Evolutionary conservation across 768 basidiomycete species (phyloP).

Genomic region (Hypholoma sublateritium): DNA sequence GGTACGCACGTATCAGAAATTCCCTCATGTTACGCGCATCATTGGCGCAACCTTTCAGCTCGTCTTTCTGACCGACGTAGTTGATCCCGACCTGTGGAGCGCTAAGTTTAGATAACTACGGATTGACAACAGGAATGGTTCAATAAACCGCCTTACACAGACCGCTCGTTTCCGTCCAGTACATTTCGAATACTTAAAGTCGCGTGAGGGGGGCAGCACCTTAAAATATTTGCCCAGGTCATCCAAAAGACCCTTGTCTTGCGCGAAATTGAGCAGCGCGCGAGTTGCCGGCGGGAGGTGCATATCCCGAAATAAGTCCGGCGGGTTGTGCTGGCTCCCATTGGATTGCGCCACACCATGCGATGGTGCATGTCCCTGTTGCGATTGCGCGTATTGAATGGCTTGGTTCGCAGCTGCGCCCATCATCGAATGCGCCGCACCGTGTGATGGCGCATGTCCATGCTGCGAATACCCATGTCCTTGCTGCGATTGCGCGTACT

Average conservation of each 20-base stretch:
- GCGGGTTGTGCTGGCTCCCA: background rate
- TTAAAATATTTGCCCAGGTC: slow-evolving; percentile 13
- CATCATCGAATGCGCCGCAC: background rate
- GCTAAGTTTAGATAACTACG: background rate
- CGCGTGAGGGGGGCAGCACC: slow-evolving; percentile 12
- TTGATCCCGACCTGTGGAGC: slow-evolving; percentile 73
- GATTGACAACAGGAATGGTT: background rate
- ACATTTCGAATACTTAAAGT: slow-evolving; percentile 76
- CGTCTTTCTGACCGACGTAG: slow-evolving; percentile 63
- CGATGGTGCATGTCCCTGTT: background rate
- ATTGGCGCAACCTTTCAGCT: slow-evolving; percentile 79
- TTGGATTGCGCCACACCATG: background rate
- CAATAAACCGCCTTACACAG: slow-evolving; percentile 50
- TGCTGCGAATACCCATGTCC: too few relatives aligned
- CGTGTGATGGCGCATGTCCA: background rate
- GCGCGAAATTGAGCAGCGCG: background rate
- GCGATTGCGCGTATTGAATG: too few relatives aligned
- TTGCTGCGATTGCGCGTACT: background rate
- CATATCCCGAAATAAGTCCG: background rate
- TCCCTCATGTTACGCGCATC: slow-evolving; percentile 70
- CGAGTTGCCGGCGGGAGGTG: slow-evolving; percentile 2
- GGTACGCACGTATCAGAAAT: slow-evolving; percentile 58
- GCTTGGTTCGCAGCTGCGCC: too few relatives aligned
- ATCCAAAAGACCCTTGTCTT: slow-evolving; percentile 4
- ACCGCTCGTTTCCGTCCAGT: slow-evolving; percentile 82